Conservation (phyloP, 768 basidiomycete species). For the Rhodotorula paludigena region DNA sequence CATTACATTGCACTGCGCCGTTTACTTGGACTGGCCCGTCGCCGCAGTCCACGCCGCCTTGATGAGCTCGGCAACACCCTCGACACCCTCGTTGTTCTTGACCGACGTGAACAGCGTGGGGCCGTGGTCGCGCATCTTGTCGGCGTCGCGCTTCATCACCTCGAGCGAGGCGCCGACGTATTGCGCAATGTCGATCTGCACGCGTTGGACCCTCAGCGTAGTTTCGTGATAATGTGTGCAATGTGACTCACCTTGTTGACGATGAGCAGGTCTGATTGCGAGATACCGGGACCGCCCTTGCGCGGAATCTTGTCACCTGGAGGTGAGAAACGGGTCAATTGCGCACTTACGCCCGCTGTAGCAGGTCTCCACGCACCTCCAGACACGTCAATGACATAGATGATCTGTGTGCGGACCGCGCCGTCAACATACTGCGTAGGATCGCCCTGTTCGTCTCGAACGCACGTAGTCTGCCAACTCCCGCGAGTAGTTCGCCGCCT, state of each 20-base stretch:
- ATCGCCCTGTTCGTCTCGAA: too few species aligned
- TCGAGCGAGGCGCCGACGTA: constrained; percentile 87
- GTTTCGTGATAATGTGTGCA: not conserved
- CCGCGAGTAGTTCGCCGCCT: constrained; percentile 87
- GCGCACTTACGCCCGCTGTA: constrained; percentile 37
- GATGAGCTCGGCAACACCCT: constrained; percentile 73
- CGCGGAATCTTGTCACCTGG: constrained; percentile 95
- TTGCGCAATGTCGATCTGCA: constrained; percentile 83
- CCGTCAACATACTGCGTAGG: constrained; percentile 8
- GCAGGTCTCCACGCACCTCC: not conserved
- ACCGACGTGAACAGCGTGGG: constrained; percentile 89
- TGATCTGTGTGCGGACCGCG: constrained; percentile 28
- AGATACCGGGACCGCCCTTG: constrained; percentile 96
- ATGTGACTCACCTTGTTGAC: constrained; percentile 73
- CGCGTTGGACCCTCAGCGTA: not conserved
- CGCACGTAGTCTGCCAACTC: constrained; percentile 95
- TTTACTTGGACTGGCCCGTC: constrained; percentile 37
- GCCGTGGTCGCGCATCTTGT: constrained; percentile 86
- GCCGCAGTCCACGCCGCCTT: constrained; percentile 77
- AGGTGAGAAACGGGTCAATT: too few species aligned
- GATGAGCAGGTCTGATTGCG: constrained; percentile 80
- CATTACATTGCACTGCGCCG: not conserved
- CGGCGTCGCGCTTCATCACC: constrained; percentile 86
- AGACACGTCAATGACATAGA: constrained; percentile 38
- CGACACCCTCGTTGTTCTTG: constrained; percentile 68